phyloP scores from a whole-genome alignment of 345 rosid species.

The Hibiscus tridactylites region DNA sequence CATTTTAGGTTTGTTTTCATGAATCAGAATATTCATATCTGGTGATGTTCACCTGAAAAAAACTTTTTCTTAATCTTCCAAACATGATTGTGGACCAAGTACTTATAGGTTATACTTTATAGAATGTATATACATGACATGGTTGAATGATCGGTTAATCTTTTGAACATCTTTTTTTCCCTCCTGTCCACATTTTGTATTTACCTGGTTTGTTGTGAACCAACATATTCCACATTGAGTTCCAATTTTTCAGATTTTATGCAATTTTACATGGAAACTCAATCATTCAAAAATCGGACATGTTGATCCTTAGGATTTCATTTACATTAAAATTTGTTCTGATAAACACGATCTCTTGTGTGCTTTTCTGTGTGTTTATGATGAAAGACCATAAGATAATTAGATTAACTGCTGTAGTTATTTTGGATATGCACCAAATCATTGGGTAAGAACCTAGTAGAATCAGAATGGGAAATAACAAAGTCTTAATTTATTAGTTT shows the following conservation, averaged over 20 bases:
- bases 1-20: background rate
- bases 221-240: background rate
- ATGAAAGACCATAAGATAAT: background rate
- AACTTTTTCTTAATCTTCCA: background rate
- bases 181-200: background rate
- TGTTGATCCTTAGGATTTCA: background rate
- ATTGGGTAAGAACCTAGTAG: background rate
- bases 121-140: background rate
- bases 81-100: background rate
- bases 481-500: background rate
- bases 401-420: background rate
- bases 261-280: background rate
- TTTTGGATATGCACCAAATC: background rate
- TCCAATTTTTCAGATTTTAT: background rate
- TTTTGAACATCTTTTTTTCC: background rate
- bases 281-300: background rate
- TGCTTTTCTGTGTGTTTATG: background rate
- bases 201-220: background rate
- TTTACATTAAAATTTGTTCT: background rate
- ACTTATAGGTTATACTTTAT: background rate
- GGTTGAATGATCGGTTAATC: background rate
- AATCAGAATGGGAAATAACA: background rate
- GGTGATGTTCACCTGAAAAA: background rate
- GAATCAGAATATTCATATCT: background rate
- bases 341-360: background rate